Evolutionary conservation across 192 early-diverging fungal genomes (phyloP).

Genomic region (Lunasporangiospora selenospora): DNA sequence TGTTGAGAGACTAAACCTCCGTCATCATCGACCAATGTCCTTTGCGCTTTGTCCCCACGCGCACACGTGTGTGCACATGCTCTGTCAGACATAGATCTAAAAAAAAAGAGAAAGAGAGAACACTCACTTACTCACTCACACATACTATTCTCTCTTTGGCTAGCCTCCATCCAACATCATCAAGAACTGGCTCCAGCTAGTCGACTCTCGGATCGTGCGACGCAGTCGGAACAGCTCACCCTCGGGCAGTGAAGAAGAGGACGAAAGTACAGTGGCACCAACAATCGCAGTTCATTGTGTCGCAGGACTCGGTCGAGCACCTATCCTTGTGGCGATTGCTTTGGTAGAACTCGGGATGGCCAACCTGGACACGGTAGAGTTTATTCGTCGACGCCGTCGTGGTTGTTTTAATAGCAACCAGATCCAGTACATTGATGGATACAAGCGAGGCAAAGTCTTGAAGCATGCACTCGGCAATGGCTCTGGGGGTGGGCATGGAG

Average conservation of each 20-base stretch:
- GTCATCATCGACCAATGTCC: too few species aligned
- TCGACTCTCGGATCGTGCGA: slow-evolving; percentile 59
- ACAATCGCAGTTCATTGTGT: slow-evolving; percentile 81
- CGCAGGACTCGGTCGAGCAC: slow-evolving; percentile 85
- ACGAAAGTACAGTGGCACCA: slow-evolving; percentile 25
- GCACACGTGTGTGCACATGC: too few species aligned
- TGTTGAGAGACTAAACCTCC: too few species aligned
- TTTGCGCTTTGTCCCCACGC: too few species aligned
- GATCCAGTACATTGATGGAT: slow-evolving; percentile 67
- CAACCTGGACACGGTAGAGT: slow-evolving; percentile 77
- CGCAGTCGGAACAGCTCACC: slow-evolving; percentile 31
- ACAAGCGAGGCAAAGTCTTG: slow-evolving; percentile 49
- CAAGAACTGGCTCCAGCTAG: slow-evolving; percentile 74
- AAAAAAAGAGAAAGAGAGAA: too few species aligned
- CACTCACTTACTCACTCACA: too few species aligned
- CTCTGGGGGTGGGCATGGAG: background rate
- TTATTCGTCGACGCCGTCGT: slow-evolving; percentile 74
- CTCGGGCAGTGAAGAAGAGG: slow-evolving; percentile 39
- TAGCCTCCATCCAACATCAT: slow-evolving; percentile 74
- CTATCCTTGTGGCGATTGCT: slow-evolving; percentile 86
- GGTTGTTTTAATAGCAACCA: slow-evolving; percentile 86
- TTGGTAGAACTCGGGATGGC: slow-evolving; percentile 83
- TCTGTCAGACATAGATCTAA: too few species aligned
- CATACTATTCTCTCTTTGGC: background rate
- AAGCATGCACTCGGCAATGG: slow-evolving; percentile 36